These are phyloP conservation scores for Fusarium napiforme DNA, from an alignment of 2,329 filamentous ascomycete species.

Conservation along the genomic window DNA sequence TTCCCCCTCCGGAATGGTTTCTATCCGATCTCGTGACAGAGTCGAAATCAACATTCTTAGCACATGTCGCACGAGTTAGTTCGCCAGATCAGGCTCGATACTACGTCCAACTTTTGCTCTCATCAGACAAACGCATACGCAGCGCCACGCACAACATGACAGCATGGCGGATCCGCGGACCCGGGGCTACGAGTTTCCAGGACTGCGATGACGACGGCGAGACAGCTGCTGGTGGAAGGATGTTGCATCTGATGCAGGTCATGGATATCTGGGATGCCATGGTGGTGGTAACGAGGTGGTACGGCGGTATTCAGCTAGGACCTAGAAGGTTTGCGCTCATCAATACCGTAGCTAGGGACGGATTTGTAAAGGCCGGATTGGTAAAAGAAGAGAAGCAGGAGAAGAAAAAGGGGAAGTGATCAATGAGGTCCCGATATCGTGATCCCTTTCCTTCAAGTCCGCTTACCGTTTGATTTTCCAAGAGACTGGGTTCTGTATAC, in stretches of 20 bases:
- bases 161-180: constrained; percentile 83
- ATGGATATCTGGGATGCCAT: constrained; percentile 95
- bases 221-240: constrained; percentile 84
- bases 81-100: constrained; percentile 76
- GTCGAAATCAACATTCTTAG: constrained; percentile 89
- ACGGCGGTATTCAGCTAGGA: constrained; percentile 88
- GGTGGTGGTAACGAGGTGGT: constrained; percentile 95
- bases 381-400: constrained; percentile 59
- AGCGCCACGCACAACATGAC: constrained; percentile 94
- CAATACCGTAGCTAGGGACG: constrained; percentile 86
- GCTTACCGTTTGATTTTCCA: not conserved
- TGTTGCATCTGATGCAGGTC: constrained; percentile 91
- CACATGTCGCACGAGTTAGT: constrained; percentile 75
- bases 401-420: constrained; percentile 50
- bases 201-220: constrained; percentile 98
- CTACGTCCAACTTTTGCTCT: constrained; percentile 79
- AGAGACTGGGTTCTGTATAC: not conserved
- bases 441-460: not conserved
- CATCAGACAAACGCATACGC: constrained; percentile 86
- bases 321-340: constrained; percentile 92
- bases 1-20: constrained; percentile 66
- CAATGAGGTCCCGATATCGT: constrained; percentile 29
- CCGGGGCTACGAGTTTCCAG: constrained; percentile 70
- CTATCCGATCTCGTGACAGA: constrained; percentile 80
- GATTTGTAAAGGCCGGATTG: constrained; percentile 80